These are phyloP conservation scores for Strobilomyces echinocephalus DNA, from an alignment of 768 basidiomycete genomes.

Conservation along the genomic window DNA sequence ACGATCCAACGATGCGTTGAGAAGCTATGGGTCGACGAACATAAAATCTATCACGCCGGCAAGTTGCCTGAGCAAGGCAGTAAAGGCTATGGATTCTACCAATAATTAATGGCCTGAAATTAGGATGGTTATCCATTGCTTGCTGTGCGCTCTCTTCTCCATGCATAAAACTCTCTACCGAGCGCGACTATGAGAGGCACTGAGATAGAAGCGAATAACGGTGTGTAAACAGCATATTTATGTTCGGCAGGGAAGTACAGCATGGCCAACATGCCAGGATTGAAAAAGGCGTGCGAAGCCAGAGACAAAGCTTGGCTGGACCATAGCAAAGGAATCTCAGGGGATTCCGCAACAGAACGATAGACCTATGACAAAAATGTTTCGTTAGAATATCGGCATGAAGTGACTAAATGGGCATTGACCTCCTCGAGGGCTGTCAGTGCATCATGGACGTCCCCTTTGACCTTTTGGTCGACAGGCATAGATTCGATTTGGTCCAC, in stretches of 20 bases:
- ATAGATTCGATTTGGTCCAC: constrained; percentile 86
- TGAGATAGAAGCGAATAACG: constrained; percentile 86
- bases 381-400: constrained; percentile 7
- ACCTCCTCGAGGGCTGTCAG: constrained; percentile 74
- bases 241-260: constrained; percentile 98
- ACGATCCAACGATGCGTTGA: no score
- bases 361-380: constrained; percentile 19
- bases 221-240: constrained; percentile 95
- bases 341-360: constrained; percentile 14
- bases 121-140: constrained; percentile 15
- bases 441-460: constrained; percentile 63
- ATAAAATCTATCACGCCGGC: no score
- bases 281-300: constrained; percentile 89
- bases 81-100: constrained; percentile 9
- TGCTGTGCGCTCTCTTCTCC: constrained; percentile 36
- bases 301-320: constrained; percentile 60
- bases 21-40: no score
- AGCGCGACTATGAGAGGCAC: constrained; percentile 77
- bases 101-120: neutral
- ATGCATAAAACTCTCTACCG: constrained; percentile 65
- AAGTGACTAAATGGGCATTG: constrained; percentile 16
- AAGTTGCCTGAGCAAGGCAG: no score
- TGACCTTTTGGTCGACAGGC: constrained; percentile 80
- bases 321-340: constrained; percentile 43
- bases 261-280: constrained; percentile 92